A percentile compares a stretch with the other conserved stretches of the same genome.
Conservation (phyloP, 1,139 yeast genomes). For the Magnusiomyces ingens region DNA sequence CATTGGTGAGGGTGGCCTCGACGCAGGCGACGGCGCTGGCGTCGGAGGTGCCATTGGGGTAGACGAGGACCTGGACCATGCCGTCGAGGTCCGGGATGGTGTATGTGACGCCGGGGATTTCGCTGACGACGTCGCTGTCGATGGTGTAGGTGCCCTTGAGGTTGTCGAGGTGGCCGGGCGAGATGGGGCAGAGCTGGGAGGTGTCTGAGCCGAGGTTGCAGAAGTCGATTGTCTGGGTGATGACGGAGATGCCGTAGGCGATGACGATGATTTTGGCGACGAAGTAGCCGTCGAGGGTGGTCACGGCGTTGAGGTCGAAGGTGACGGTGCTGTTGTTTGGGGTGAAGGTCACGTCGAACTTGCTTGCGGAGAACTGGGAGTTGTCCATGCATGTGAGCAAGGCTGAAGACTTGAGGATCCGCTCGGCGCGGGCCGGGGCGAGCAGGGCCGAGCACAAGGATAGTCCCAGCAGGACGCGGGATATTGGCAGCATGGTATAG, state of each 20-base stretch:
- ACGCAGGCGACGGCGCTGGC: slow-evolving; percentile 74
- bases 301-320: slow-evolving; percentile 69
- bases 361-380: slow-evolving; percentile 83
- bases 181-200: slow-evolving; percentile 65
- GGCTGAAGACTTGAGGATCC: slow-evolving; percentile 54
- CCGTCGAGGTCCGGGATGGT: slow-evolving; percentile 95
- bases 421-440: slow-evolving; percentile 20
- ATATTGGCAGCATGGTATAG: too few species aligned
- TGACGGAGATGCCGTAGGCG: slow-evolving; percentile 75
- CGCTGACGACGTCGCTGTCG: slow-evolving; percentile 33
- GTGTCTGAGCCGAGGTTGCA: slow-evolving; percentile 39
- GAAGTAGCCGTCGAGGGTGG: slow-evolving; percentile 71
- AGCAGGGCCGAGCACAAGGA: too few species aligned
- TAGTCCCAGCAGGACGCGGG: too few species aligned
- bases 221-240: slow-evolving; percentile 50
- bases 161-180: slow-evolving; percentile 81
- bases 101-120: slow-evolving; percentile 77
- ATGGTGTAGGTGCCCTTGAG: slow-evolving; percentile 43
- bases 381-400: slow-evolving; percentile 87
- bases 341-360: slow-evolving; percentile 65
- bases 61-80: slow-evolving; percentile 67
- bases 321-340: slow-evolving; percentile 58
- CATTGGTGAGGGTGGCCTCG: slow-evolving; percentile 78
- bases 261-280: slow-evolving; percentile 60
- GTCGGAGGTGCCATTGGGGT: slow-evolving; percentile 33